These are phyloP conservation scores for Blakeslea trispora DNA, from an alignment of 371 early-diverging fungal species.

Conservation along the genomic window DNA sequence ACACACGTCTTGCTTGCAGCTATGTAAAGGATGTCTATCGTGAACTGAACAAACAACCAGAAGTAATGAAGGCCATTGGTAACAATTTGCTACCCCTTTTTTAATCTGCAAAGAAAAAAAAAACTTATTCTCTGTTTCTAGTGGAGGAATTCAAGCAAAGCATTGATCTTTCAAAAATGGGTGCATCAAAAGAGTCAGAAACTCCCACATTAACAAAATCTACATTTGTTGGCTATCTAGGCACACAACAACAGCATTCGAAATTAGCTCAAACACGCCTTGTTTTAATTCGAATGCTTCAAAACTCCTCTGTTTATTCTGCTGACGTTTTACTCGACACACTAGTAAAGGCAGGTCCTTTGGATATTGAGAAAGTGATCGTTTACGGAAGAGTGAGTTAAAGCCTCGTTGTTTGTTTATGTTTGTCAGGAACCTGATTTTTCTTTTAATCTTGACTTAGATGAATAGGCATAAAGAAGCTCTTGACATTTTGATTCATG, in stretches of 20 bases:
- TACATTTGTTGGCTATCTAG: conserved; percentile 44
- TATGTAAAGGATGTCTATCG: conserved; percentile 52
- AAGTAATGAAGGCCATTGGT: conserved; percentile 33
- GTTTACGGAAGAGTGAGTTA: conserved; percentile 52
- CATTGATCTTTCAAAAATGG: conserved; percentile 1
- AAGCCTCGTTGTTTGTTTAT: neutral
- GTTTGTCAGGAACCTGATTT: neutral
- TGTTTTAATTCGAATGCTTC: conserved; percentile 36
- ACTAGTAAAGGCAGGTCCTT: conserved; percentile 35
- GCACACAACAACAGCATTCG: conserved; percentile 14
- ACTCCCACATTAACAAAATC: conserved; percentile 9
- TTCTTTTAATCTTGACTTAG: conserved; percentile 21
- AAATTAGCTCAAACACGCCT: conserved; percentile 34
- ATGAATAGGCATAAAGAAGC: conserved; percentile 55
- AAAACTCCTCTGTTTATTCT: conserved; percentile 36
- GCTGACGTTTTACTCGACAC: conserved; percentile 27
- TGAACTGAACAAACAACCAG: conserved; percentile 20
- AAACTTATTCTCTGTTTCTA: conserved; percentile 1
- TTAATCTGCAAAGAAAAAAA: no score
- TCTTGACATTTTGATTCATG: conserved; percentile 53
- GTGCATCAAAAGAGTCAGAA: conserved; percentile 1
- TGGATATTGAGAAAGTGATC: conserved; percentile 53
- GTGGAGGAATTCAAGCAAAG: conserved; percentile 28
- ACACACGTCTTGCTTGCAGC: conserved; percentile 55
- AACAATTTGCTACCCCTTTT: no score